Evolutionary conservation across 768 basidiomycete species (phyloP).

Genomic region (Gloeostereum incarnatum): DNA sequence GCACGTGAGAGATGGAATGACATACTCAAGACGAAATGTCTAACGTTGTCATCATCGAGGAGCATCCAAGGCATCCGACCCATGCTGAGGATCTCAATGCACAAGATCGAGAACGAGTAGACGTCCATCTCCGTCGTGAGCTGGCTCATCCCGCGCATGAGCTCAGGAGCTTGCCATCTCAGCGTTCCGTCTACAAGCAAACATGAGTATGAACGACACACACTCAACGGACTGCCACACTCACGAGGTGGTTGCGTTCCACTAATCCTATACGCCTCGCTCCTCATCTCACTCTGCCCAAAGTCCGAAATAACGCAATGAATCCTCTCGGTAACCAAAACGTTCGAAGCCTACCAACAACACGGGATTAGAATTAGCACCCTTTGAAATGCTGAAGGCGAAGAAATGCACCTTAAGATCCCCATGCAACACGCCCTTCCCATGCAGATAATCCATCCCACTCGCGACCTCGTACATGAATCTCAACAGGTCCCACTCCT

Average conservation of each 20-base stretch:
- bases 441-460: constrained; percentile 79
- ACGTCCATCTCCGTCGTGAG: constrained; percentile 53
- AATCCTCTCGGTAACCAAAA: constrained; percentile 60
- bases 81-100: constrained; percentile 53
- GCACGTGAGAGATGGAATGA: constrained; percentile 5
- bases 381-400: not conserved
- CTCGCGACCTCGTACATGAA: constrained; percentile 68
- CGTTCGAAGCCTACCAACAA: constrained; percentile 49
- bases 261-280: constrained; percentile 55
- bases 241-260: constrained; percentile 38
- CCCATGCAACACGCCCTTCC: constrained; percentile 61
- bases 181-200: constrained; percentile 43
- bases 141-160: constrained; percentile 36
- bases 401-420: constrained; percentile 55
- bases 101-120: constrained; percentile 61
- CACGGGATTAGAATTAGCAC: constrained; percentile 10
- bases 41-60: constrained; percentile 41
- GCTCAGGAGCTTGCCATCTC: constrained; percentile 67
- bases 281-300: constrained; percentile 74
- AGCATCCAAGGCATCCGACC: constrained; percentile 52
- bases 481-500: constrained; percentile 38
- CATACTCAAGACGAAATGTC: constrained; percentile 41
- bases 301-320: constrained; percentile 77
- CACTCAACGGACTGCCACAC: constrained; percentile 12
- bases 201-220: constrained; percentile 4